These are phyloP conservation scores for Leucosporidium scottii DNA, from an alignment of 768 basidiomycete genomes.

Conservation along the genomic window DNA sequence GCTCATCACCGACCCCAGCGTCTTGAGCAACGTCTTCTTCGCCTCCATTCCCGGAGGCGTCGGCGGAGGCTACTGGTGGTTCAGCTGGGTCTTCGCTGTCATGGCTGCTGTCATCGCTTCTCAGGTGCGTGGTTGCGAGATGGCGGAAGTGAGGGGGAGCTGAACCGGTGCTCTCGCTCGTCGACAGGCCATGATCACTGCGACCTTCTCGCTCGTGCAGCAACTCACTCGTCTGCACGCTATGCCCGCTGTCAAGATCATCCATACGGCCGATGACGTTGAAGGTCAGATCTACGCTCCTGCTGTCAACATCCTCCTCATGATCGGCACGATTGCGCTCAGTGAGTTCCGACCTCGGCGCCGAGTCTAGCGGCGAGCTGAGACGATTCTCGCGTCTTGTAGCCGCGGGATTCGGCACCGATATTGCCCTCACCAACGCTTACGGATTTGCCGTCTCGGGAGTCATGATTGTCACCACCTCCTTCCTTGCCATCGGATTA, in stretches of 20 bases:
- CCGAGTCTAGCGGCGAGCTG: constrained; percentile 46
- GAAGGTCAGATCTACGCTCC: constrained; percentile 65
- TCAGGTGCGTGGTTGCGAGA: constrained; percentile 1
- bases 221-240: constrained; percentile 54
- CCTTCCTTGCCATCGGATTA: constrained; percentile 48
- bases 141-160: not conserved
- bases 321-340: constrained; percentile 22
- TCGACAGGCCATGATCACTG: constrained; percentile 64
- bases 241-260: constrained; percentile 42
- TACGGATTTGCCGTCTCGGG: constrained; percentile 59
- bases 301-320: constrained; percentile 52
- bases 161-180: constrained; percentile 28
- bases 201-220: constrained; percentile 52
- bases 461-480: constrained; percentile 58
- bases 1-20: constrained; percentile 50
- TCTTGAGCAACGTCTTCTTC: constrained; percentile 58
- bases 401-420: constrained; percentile 55
- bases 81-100: constrained; percentile 58
- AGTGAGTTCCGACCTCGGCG: not conserved
- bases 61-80: constrained; percentile 58
- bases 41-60: constrained; percentile 55
- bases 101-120: constrained; percentile 53
- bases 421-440: constrained; percentile 55
- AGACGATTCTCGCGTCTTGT: constrained; percentile 46
- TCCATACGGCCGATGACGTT: constrained; percentile 55